phyloP scores from a whole-genome alignment of 495 filamentous ascomycete species.

The Podospora conica region DNA sequence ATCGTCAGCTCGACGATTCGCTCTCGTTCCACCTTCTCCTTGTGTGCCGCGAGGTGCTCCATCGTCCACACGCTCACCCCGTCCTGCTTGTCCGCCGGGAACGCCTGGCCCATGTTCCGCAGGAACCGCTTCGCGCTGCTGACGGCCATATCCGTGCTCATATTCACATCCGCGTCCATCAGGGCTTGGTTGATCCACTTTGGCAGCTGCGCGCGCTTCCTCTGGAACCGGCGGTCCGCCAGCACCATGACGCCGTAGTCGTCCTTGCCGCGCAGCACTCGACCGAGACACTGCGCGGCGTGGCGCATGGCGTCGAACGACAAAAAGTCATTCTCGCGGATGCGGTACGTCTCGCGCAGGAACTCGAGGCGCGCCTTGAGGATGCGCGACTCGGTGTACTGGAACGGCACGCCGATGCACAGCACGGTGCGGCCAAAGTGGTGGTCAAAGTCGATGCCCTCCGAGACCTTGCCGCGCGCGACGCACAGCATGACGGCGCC shows the following conservation, averaged over 20 bases:
- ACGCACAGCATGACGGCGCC: constrained; percentile 91
- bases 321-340: constrained; percentile 94
- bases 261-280: constrained; percentile 92
- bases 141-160: constrained; percentile 95
- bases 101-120: constrained; percentile 83
- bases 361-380: constrained; percentile 95
- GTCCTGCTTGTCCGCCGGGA: constrained; percentile 74
- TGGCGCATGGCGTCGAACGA: constrained; percentile 99
- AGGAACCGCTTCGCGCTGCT: constrained; percentile 83
- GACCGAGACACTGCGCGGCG: constrained; percentile 92
- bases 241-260: constrained; percentile 99
- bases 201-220: constrained; percentile 83
- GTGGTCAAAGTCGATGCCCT: constrained; percentile 99
- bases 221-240: constrained; percentile 84
- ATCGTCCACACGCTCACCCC: constrained; percentile 89
- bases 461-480: constrained; percentile 92
- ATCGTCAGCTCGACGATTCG: constrained; percentile 37
- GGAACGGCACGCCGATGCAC: constrained; percentile 96
- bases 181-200: constrained; percentile 96
- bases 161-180: constrained; percentile 71
- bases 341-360: constrained; percentile 91
- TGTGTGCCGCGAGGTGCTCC: constrained; percentile 66
- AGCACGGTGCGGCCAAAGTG: constrained; percentile 96
- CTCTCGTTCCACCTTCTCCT: constrained; percentile 69
- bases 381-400: constrained; percentile 97